Evolutionary conservation across 2,329 filamentous ascomycete genomes (phyloP).

Genomic region (Xylariaceae sp.): DNA sequence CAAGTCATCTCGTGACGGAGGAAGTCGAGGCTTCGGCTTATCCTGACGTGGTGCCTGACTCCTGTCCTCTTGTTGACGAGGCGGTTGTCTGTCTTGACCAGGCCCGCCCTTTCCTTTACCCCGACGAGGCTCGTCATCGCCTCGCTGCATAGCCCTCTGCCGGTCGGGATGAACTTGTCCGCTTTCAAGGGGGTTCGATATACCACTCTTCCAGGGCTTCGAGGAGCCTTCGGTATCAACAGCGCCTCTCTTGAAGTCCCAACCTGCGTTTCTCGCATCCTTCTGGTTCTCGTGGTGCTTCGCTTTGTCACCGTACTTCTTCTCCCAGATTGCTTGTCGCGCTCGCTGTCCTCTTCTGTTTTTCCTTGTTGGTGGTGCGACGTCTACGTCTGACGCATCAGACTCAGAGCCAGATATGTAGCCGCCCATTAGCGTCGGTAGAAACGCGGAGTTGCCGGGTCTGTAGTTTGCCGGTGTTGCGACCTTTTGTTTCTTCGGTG

Average conservation of each 20-base stretch:
- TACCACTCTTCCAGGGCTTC: constrained; percentile 51
- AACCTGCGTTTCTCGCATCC: constrained; percentile 45
- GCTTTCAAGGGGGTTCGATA: constrained; percentile 30
- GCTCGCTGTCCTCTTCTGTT: constrained; percentile 74
- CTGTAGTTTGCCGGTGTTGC: constrained; percentile 17
- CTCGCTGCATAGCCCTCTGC: constrained; percentile 32
- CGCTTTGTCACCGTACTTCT: constrained; percentile 70
- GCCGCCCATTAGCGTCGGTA: constrained; percentile 73
- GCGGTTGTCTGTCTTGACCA: background rate
- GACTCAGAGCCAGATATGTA: constrained; percentile 75
- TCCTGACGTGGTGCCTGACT: constrained; percentile 7
- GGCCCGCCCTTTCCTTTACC: too few relatives aligned
- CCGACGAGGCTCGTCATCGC: background rate
- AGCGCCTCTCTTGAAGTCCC: constrained; percentile 55
- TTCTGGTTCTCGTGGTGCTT: constrained; percentile 52
- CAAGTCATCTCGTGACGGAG: constrained; percentile 44
- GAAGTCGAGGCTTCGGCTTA: constrained; percentile 1
- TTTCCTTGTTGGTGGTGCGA: constrained; percentile 57
- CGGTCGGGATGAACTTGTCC: constrained; percentile 29
- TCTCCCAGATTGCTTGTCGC: constrained; percentile 75
- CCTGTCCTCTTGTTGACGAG: background rate
- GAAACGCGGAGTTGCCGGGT: constrained; percentile 53
- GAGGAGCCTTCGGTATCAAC: constrained; percentile 36
- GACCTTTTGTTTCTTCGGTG: constrained; percentile 31
- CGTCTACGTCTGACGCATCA: constrained; percentile 60